Percentiles rank a stretch among this genome's conserved stretches.
phyloP scores from a whole-genome alignment of 208 protist species.

The Novymonas esmeraldas region DNA sequence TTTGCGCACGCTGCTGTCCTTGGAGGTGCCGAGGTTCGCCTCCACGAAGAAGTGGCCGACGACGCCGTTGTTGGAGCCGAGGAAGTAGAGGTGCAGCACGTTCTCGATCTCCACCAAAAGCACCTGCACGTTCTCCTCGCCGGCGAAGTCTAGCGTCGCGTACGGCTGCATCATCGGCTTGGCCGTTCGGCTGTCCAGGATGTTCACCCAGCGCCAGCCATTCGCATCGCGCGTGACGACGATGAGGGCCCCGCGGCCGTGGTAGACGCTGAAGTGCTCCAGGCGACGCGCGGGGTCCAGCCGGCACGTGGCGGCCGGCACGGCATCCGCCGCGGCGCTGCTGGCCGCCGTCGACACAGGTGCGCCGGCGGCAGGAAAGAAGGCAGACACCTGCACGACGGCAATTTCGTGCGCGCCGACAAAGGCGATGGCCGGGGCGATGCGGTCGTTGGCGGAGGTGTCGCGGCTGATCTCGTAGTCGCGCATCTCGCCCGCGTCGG shows the following conservation, averaged over 20 bases:
- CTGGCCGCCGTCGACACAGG: neutral
- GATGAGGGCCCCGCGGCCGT: slow-evolving; percentile 49
- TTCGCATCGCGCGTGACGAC: slow-evolving; percentile 79
- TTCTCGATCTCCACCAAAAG: slow-evolving; percentile 54
- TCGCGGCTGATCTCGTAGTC: slow-evolving; percentile 51
- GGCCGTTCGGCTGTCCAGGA: slow-evolving; percentile 67
- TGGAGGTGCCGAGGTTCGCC: slow-evolving; percentile 44
- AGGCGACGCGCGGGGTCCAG: slow-evolving; percentile 49
- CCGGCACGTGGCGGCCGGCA: slow-evolving; percentile 31
- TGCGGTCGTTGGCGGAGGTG: slow-evolving; percentile 26
- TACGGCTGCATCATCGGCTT: slow-evolving; percentile 60
- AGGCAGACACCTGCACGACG: slow-evolving; percentile 42
- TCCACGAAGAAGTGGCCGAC: slow-evolving; percentile 73
- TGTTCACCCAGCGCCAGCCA: slow-evolving; percentile 82
- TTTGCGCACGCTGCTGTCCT: slow-evolving; percentile 41
- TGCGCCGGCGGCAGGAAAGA: slow-evolving; percentile 26
- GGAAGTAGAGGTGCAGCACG: slow-evolving; percentile 78
- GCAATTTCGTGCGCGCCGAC: slow-evolving; percentile 40
- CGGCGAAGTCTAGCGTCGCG: slow-evolving; percentile 71
- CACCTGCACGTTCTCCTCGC: slow-evolving; percentile 69
- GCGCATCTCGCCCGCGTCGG: slow-evolving; percentile 46
- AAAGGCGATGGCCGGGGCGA: slow-evolving; percentile 49
- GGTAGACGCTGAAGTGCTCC: slow-evolving; percentile 69
- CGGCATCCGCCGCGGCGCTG: slow-evolving; percentile 6
- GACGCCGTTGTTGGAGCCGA: slow-evolving; percentile 56